Conservation (phyloP, 2,329 filamentous ascomycete species). For the Truncatella angustata region DNA sequence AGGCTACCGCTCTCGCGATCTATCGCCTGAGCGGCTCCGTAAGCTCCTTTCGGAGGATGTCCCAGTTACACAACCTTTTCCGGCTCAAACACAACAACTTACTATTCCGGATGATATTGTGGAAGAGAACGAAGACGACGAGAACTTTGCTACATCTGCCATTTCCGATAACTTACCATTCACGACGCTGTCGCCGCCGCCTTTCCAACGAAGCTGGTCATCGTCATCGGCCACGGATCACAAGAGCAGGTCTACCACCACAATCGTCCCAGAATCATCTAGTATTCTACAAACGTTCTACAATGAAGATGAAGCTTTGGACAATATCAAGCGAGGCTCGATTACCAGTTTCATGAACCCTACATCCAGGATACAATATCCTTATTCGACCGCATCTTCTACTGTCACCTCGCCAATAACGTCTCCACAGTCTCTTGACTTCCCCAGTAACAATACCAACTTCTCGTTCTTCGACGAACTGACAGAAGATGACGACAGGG, state of each 20-base stretch:
- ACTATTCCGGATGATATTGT: constrained; percentile 45
- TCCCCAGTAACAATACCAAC: constrained; percentile 33
- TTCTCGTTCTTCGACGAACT: constrained; percentile 46
- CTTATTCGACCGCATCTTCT: constrained; percentile 25
- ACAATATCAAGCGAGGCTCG: constrained; percentile 3
- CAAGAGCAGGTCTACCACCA: constrained; percentile 17
- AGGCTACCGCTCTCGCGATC: constrained; percentile 45
- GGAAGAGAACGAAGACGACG: constrained; percentile 57
- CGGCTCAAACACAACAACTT: constrained; percentile 32
- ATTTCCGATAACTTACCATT: constrained; percentile 42
- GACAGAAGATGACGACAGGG: constrained; percentile 39
- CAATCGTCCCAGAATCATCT: constrained; percentile 19
- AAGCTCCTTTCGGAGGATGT: constrained; percentile 50
- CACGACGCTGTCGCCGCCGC: constrained; percentile 53
- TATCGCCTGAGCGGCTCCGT: constrained; percentile 55
- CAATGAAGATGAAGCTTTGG: not conserved
- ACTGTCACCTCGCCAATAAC: constrained; percentile 31
- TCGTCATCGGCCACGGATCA: constrained; percentile 18
- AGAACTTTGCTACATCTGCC: constrained; percentile 59
- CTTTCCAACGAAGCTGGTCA: constrained; percentile 39
- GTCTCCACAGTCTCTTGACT: constrained; percentile 34
- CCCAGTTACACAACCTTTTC: constrained; percentile 27
- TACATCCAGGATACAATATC: constrained; percentile 25
- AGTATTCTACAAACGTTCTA: not conserved
- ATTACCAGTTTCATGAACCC: constrained; percentile 15